Conservation (phyloP, 2,329 filamentous ascomycete genomes). For the Fusarium camptoceras region DNA sequence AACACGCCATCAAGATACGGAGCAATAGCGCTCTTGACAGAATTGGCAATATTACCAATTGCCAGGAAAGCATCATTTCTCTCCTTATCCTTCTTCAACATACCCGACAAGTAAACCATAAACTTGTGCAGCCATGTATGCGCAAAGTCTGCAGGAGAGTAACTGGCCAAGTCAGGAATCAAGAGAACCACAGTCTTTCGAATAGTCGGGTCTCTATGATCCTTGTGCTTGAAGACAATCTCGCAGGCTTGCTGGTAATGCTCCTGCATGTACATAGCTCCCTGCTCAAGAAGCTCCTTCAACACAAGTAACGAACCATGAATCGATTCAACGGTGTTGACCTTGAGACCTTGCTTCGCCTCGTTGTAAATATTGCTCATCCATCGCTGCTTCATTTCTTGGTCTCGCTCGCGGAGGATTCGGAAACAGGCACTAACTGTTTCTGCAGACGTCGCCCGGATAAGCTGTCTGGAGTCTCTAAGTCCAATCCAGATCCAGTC, state of each 20-base stretch:
- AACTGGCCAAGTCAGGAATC: conserved; percentile 92
- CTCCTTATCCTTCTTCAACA: conserved; percentile 95
- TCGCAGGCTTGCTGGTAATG: conserved; percentile 94
- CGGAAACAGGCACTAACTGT: conserved; percentile 95
- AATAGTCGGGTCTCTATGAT: conserved; percentile 89
- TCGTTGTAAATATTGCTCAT: conserved; percentile 93
- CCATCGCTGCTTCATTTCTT: conserved; percentile 86
- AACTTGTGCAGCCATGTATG: conserved; percentile 90
- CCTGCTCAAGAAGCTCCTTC: conserved; percentile 92
- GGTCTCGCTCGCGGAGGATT: conserved; percentile 93
- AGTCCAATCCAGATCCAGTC: conserved; percentile 97
- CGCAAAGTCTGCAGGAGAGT: conserved; percentile 91
- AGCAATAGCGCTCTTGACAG: conserved; percentile 93
- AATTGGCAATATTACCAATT: conserved; percentile 95
- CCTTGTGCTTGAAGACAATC: conserved; percentile 90
- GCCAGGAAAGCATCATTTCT: conserved; percentile 94
- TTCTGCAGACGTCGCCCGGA: conserved; percentile 90
- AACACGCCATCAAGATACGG: conserved; percentile 95
- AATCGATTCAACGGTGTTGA: conserved; percentile 85
- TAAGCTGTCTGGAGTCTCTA: conserved; percentile 88
- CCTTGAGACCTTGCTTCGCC: conserved; percentile 80
- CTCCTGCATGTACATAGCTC: conserved; percentile 99
- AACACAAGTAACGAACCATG: conserved; percentile 95
- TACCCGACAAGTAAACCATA: conserved; percentile 94
- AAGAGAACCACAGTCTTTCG: conserved; percentile 89